A percentile compares a stretch with the other conserved stretches of the same genome.
Conservation (phyloP, 805 yeast genomes). For the Wickerhamomyces ciferrii region DNA sequence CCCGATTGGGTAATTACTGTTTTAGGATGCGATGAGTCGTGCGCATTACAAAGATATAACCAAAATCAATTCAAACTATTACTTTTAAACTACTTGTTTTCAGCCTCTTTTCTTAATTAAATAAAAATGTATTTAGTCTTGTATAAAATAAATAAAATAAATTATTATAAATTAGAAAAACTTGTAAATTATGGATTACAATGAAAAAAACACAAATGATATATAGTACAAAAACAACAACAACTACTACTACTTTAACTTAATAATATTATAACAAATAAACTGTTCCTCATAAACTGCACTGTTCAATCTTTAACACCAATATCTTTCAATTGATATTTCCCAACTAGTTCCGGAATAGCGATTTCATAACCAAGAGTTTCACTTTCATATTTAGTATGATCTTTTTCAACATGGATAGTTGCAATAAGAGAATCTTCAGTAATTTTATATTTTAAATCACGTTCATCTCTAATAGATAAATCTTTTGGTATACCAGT, state of each 20-base stretch:
- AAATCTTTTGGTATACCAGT: slow-evolving; percentile 6
- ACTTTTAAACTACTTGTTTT: too few species aligned
- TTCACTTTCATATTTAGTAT: slow-evolving; percentile 37
- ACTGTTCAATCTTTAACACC: slow-evolving; percentile 10
- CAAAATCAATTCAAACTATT: neutral
- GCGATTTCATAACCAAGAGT: slow-evolving; percentile 65
- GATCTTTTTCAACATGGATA: slow-evolving; percentile 68
- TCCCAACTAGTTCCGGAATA: slow-evolving; percentile 51
- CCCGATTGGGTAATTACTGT: neutral
- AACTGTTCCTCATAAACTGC: neutral
- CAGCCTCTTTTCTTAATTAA: too few species aligned
- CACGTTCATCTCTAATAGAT: slow-evolving; percentile 22
- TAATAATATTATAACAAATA: too few species aligned
- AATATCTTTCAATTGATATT: slow-evolving; percentile 9
- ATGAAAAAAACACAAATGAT: neutral
- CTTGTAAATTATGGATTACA: too few species aligned
- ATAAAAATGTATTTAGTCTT: too few species aligned
- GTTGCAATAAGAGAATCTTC: slow-evolving; percentile 59
- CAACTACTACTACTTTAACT: too few species aligned
- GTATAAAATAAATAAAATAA: neutral
- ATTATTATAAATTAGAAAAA: too few species aligned
- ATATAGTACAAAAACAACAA: neutral
- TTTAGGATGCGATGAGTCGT: neutral
- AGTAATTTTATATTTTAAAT: slow-evolving; percentile 49
- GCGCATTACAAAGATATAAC: neutral